Base-by-base conservation (phyloP, 225 moss, liverwort and hornwort species). In the Sphagnum contortum region DNA sequence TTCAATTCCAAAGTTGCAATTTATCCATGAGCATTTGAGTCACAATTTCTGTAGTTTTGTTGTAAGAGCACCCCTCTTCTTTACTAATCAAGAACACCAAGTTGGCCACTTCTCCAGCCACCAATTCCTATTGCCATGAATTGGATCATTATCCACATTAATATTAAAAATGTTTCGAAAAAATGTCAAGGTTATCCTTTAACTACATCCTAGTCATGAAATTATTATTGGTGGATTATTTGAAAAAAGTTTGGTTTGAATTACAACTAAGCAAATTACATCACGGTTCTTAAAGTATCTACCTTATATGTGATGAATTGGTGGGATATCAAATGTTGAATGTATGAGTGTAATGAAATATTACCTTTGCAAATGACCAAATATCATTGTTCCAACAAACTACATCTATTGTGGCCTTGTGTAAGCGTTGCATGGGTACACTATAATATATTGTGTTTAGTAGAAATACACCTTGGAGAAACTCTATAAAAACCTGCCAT, bases 381-480 rank as follows among this genome's bases (percentile, higher is more conserved):
- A 76, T 63, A 53, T 76, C 71, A 3, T 76, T 76, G 14, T 68
- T 57, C 76, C 71, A 76, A 4, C 0, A 3, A 12, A 64, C 49
- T 3, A 53, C 3, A 14, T 76, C 76, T 54, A 12, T 48, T 44
- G 71, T 47, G n/a, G 71, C 61, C 55, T 47, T n/a, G 62, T 67
- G 47, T 29, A 76, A 53, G 50, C 71, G 57, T 50, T 76, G 71
- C 68, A 68, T 60, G 2, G 57, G 52, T 62, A 62, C 58, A 64
- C 54, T 63, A 3, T 47, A 64, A 48, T 71, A 76, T 46, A 63
- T 3, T 54, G 9, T 5, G 50, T 29, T 60, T 0, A 67, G 59
- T 51, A 76, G 11, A 45, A 3, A 72, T 12, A 67, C 56, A 50
- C 55, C 52, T 47, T 57, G 56, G 0, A 48, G 8, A 3, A 53